Evolutionary conservation across 164 flowering plant species (phyloP).

Genomic region (Annona squamosa): DNA sequence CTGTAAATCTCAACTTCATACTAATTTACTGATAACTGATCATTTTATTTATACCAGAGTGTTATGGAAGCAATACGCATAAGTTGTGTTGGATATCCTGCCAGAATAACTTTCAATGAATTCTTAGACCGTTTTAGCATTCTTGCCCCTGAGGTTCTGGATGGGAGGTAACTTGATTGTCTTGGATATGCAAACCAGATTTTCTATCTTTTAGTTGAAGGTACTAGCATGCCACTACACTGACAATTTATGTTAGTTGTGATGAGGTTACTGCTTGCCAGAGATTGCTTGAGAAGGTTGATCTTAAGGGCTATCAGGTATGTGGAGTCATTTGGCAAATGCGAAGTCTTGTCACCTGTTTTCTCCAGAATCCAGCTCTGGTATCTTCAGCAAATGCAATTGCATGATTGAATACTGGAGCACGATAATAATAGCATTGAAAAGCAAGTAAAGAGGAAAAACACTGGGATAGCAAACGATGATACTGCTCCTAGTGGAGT

Average conservation of each 20-base stretch:
- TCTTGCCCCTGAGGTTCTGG: constrained; percentile 89
- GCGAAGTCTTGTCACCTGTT: not conserved
- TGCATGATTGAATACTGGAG: too few relatives aligned
- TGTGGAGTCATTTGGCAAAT: not conserved
- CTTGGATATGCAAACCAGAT: not conserved
- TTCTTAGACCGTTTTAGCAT: constrained; percentile 90
- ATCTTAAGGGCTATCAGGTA: constrained; percentile 96
- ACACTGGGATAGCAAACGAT: too few relatives aligned
- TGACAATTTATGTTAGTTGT: constrained; percentile 32
- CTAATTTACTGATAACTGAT: not conserved
- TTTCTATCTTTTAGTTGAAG: not conserved
- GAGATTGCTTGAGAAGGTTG: constrained; percentile 72
- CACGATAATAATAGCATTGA: too few relatives aligned
- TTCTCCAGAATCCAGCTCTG: not conserved
- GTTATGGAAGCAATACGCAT: constrained; percentile 98
- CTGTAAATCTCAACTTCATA: not conserved
- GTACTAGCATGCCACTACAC: not conserved
- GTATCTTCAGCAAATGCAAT: too few relatives aligned
- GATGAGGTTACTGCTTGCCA: constrained; percentile 77
- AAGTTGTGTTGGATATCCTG: constrained; percentile 99
- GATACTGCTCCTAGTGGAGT: too few relatives aligned
- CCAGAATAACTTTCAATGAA: constrained; percentile 89
- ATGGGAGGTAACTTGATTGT: constrained; percentile 55
- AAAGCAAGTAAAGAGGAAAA: too few relatives aligned
- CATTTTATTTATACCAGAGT: constrained; percentile 41